Evolutionary conservation across 805 yeast species (phyloP).

Genomic region (Kodamaea kaohsiungensis): DNA sequence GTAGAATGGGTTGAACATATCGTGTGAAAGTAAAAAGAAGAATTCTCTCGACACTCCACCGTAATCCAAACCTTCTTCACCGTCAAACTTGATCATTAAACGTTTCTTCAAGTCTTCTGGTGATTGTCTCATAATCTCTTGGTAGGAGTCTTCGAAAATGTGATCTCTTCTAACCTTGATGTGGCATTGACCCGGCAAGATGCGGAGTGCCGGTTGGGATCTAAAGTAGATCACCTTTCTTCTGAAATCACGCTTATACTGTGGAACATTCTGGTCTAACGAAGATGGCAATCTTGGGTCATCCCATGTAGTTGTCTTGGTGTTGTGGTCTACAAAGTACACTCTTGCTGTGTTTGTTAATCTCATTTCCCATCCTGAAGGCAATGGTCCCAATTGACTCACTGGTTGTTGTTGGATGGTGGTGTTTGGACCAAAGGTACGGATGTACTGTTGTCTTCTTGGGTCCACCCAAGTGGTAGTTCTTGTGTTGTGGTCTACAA

Average conservation of each 20-base stretch:
- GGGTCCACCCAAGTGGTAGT: conserved; percentile 99
- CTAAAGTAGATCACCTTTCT: conserved; percentile 96
- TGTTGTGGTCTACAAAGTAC: conserved; percentile 97
- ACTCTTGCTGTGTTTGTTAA: conserved; percentile 98
- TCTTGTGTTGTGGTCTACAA: conserved; percentile 98
- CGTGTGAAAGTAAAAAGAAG: conserved; percentile 94
- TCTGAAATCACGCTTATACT: conserved; percentile 97
- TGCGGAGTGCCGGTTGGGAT: conserved; percentile 96
- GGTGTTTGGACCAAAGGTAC: conserved; percentile 88
- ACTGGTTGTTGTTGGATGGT: conserved; percentile 98
- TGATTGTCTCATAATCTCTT: conserved; percentile 97
- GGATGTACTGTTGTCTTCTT: conserved; percentile 95
- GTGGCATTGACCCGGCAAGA: conserved; percentile 98
- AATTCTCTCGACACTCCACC: conserved; percentile 99
- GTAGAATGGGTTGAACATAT: conserved; percentile 98
- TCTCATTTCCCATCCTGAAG: conserved; percentile 99
- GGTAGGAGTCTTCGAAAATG: conserved; percentile 95
- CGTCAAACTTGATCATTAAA: conserved; percentile 96
- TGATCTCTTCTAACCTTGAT: conserved; percentile 96
- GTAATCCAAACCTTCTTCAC: conserved; percentile 98
- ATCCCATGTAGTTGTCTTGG: conserved; percentile 99
- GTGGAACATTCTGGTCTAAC: conserved; percentile 97
- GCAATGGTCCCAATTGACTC: conserved; percentile 95
- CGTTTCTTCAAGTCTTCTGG: conserved; percentile 98
- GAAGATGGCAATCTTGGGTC: conserved; percentile 98